These are phyloP conservation scores for Sugiyamaella pinicola DNA, from an alignment of 1,139 yeast genomes.

Conservation along the genomic window DNA sequence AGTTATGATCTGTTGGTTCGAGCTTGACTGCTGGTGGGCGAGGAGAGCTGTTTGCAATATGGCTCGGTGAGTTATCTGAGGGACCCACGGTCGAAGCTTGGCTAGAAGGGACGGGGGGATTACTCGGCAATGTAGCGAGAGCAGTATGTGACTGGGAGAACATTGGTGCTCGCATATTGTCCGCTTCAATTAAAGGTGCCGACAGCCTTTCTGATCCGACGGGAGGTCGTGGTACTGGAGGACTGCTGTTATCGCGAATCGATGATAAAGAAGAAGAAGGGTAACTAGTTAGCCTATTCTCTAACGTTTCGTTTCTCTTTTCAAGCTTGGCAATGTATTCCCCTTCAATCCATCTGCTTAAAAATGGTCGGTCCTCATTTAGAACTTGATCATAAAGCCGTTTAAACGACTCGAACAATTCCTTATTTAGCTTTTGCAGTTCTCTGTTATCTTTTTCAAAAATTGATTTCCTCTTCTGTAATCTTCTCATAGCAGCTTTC, in stretches of 20 bases:
- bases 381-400: constrained; percentile 2
- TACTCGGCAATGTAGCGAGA: neutral
- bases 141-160: neutral
- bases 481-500: neutral
- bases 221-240: too few species aligned
- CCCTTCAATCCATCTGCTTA: constrained; percentile 7
- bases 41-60: neutral
- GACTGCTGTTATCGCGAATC: neutral
- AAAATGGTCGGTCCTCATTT: neutral
- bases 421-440: neutral
- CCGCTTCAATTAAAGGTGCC: neutral
- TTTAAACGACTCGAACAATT: constrained; percentile 8
- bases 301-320: neutral
- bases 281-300: neutral
- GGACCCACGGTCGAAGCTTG: constrained; percentile 14
- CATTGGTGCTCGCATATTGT: constrained; percentile 2
- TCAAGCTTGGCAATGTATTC: constrained; percentile 14
- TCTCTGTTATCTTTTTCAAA: constrained; percentile 5
- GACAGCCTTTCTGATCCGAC: neutral
- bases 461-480: neutral
- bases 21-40: neutral
- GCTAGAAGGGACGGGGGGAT: neutral
- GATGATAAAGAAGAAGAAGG: neutral
- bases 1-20: neutral
- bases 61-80: neutral